phyloP scores from a whole-genome alignment of 257 asterid genomes.

The Perilla frutescens region DNA sequence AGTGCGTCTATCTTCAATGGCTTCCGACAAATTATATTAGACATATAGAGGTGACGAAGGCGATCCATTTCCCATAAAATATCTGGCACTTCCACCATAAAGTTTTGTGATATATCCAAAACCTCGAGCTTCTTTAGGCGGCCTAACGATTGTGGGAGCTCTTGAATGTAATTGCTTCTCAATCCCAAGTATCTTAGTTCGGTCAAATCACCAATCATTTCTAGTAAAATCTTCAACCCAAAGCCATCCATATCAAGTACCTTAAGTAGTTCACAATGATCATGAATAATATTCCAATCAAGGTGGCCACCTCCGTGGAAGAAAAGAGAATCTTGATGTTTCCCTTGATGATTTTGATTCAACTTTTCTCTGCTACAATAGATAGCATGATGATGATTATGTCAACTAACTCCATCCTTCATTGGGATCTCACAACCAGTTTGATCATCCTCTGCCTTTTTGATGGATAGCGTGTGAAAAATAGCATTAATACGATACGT shows the following conservation, averaged over 20 bases:
- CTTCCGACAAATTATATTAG: too few species aligned
- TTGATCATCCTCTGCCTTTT: conserved; percentile 31
- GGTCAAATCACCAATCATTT: not conserved
- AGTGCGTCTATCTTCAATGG: too few species aligned
- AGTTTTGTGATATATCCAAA: not conserved
- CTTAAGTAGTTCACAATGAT: conserved; percentile 17
- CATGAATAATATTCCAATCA: not conserved
- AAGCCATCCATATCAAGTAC: conserved; percentile 31
- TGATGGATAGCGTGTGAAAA: conserved; percentile 25
- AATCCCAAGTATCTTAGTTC: conserved; percentile 25
- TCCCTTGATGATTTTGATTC: too few species aligned
- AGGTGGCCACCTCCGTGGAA: too few species aligned
- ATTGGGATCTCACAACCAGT: conserved; percentile 19
- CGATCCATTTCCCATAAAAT: too few species aligned
- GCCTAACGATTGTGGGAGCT: conserved; percentile 30
- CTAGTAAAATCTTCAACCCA: conserved; percentile 16
- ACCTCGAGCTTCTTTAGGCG: conserved; percentile 19
- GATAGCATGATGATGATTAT: conserved; percentile 18
- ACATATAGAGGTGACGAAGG: too few species aligned
- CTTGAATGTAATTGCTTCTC: not conserved
- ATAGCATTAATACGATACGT: conserved; percentile 28
- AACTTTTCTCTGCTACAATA: not conserved
- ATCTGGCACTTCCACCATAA: too few species aligned
- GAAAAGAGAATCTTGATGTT: conserved; percentile 15
- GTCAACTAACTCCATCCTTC: not conserved